Percentiles rank a stretch among this genome's conserved stretches.
These are phyloP conservation scores for Chrysoporthe austroafricana DNA, from an alignment of 2,329 filamentous ascomycete species.

Conservation along the genomic window DNA sequence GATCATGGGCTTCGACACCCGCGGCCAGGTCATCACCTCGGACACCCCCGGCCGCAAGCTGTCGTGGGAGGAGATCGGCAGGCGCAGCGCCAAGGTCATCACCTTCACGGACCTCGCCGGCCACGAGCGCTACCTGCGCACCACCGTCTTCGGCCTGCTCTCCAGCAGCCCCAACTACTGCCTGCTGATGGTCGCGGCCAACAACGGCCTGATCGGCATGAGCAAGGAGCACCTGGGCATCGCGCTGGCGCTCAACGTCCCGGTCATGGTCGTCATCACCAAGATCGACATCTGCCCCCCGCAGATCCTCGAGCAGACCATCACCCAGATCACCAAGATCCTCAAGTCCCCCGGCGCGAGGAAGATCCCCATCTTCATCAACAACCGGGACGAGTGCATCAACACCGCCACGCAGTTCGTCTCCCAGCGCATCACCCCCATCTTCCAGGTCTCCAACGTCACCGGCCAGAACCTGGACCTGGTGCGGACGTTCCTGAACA, in stretches of 20 bases:
- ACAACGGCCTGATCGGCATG: conserved; percentile 97
- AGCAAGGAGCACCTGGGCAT: conserved; percentile 97
- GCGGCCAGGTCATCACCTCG: conserved; percentile 80
- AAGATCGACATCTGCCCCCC: conserved; percentile 99
- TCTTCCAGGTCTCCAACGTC: conserved; percentile 98
- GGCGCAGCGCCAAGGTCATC: conserved; percentile 93
- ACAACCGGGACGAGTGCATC: conserved; percentile 86
- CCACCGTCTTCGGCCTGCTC: conserved; percentile 92
- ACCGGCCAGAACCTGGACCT: conserved; percentile 90
- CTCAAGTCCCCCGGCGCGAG: conserved; percentile 90
- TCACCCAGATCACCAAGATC: conserved; percentile 89
- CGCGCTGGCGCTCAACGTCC: conserved; percentile 90
- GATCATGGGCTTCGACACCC: conserved; percentile 94
- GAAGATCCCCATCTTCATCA: conserved; percentile 96
- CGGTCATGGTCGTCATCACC: conserved; percentile 96
- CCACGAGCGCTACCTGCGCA: conserved; percentile 92
- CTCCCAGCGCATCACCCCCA: conserved; percentile 90
- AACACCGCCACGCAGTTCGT: conserved; percentile 97
- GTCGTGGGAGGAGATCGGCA: conserved; percentile 97
- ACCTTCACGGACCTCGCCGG: conserved; percentile 94
- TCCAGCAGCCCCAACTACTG: conserved; percentile 98
- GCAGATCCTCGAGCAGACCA: conserved; percentile 91
- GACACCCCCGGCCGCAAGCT: conserved; percentile 80
- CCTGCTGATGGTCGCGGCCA: conserved; percentile 96
- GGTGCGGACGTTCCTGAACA: conserved; percentile 91